Evolutionary conservation across 2,329 filamentous ascomycete species (phyloP).

Genomic region (Neoscytalidium dimidiatum): DNA sequence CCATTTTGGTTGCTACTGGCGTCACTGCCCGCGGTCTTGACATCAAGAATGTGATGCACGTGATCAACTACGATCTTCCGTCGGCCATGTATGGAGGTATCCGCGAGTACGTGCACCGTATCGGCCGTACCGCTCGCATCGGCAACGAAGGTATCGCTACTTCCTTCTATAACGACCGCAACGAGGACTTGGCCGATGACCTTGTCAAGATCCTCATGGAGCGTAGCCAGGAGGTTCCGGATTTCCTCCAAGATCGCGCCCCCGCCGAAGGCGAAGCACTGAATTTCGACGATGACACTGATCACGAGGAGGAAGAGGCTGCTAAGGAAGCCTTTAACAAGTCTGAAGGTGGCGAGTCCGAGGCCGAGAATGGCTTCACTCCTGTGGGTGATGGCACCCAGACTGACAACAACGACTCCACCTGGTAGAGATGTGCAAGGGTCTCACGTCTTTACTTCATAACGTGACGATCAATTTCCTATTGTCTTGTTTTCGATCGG

Average conservation of each 20-base stretch:
- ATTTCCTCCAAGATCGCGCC: slow-evolving; percentile 71
- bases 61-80: slow-evolving; percentile 93
- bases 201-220: slow-evolving; percentile 83
- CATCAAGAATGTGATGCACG: slow-evolving; percentile 81
- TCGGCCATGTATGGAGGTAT: slow-evolving; percentile 77
- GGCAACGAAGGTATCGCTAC: slow-evolving; percentile 83
- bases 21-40: slow-evolving; percentile 88
- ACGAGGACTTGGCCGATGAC: slow-evolving; percentile 70
- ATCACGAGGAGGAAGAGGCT: slow-evolving; percentile 32
- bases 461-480: not conserved
- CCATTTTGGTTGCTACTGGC: slow-evolving; percentile 84
- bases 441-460: not conserved
- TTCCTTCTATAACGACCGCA: slow-evolving; percentile 81
- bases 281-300: slow-evolving; percentile 55
- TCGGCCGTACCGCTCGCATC: slow-evolving; percentile 93
- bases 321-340: not conserved
- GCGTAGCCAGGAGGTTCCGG: slow-evolving; percentile 74
- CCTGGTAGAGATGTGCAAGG: not conserved
- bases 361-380: not conserved
- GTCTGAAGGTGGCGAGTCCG: not conserved
- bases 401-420: not conserved
- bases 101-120: slow-evolving; percentile 90
- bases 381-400: too few relatives aligned
- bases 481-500: not conserved
- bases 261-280: slow-evolving; percentile 57